These are phyloP conservation scores for Monsonia emarginata DNA, from an alignment of 441 rosid genomes.

Conservation along the genomic window DNA sequence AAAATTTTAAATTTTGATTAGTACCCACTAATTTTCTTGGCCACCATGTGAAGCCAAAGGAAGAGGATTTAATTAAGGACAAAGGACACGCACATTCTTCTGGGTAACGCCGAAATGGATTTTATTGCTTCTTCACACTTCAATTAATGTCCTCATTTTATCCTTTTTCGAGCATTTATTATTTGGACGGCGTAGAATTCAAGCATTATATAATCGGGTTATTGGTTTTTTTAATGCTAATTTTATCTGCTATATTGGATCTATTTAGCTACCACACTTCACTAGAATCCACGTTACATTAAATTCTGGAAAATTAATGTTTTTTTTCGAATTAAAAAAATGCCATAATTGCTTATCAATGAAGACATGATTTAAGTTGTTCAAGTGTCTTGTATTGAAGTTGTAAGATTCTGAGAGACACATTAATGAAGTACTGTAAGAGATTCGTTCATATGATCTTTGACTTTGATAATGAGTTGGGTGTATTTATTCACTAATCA, in stretches of 20 bases:
- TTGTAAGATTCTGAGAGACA: background rate
- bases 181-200: constrained; percentile 9
- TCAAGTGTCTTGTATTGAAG: background rate
- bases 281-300: background rate
- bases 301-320: background rate
- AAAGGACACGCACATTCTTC: background rate
- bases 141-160: constrained; percentile 10
- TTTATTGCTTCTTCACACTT: constrained; percentile 7
- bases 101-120: background rate
- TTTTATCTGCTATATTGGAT: background rate
- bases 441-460: background rate
- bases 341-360: background rate
- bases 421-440: background rate
- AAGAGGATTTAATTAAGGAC: background rate
- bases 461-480: background rate
- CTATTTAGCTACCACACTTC: background rate
- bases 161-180: constrained; percentile 16
- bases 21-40: background rate
- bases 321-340: background rate
- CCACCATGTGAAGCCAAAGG: background rate
- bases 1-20: background rate
- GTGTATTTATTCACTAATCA: background rate
- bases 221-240: background rate
- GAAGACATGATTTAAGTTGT: background rate
- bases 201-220: background rate